Conservation (phyloP, 768 basidiomycete species). For the Mycena vulgaris region DNA sequence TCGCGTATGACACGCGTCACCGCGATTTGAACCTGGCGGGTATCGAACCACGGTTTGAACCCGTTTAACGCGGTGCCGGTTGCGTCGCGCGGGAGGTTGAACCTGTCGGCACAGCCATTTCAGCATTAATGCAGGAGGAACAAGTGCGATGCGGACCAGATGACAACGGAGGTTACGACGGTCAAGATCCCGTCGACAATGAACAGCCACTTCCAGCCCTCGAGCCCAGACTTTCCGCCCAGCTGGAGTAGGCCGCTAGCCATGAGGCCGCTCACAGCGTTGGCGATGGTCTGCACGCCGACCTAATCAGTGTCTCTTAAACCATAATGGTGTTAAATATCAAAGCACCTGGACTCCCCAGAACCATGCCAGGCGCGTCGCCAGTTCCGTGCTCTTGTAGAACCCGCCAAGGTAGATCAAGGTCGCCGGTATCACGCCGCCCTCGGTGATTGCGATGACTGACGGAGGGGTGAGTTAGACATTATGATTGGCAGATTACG, state of each 20-base stretch:
- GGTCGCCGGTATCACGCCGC: conserved; percentile 56
- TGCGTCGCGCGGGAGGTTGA: conserved; percentile 51
- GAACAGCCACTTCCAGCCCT: conserved; percentile 60
- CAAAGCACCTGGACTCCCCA: conserved; percentile 52
- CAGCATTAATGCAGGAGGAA: background rate
- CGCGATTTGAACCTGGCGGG: conserved; percentile 51
- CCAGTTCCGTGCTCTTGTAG: conserved; percentile 60
- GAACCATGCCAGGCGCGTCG: conserved; percentile 58
- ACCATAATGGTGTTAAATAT: background rate
- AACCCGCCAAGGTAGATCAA: conserved; percentile 59
- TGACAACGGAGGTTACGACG: conserved; percentile 48
- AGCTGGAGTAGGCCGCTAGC: conserved; percentile 55
- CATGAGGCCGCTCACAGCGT: conserved; percentile 57
- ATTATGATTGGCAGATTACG: background rate
- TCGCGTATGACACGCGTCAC: conserved; percentile 54
- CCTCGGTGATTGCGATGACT: conserved; percentile 60
- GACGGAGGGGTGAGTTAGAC: background rate
- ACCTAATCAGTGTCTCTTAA: too few species aligned
- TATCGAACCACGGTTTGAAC: conserved; percentile 51
- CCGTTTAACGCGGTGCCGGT: conserved; percentile 49
- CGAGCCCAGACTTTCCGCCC: conserved; percentile 50
- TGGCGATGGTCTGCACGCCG: conserved; percentile 44
- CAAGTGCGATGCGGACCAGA: conserved; percentile 42
- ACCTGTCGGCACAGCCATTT: conserved; percentile 38
- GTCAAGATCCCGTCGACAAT: conserved; percentile 55